Evolutionary conservation across 2,329 filamentous ascomycete species (phyloP), one percentile per base, ranked within the genome.

Genomic region (Hymenoscyphus occultus): DNA sequence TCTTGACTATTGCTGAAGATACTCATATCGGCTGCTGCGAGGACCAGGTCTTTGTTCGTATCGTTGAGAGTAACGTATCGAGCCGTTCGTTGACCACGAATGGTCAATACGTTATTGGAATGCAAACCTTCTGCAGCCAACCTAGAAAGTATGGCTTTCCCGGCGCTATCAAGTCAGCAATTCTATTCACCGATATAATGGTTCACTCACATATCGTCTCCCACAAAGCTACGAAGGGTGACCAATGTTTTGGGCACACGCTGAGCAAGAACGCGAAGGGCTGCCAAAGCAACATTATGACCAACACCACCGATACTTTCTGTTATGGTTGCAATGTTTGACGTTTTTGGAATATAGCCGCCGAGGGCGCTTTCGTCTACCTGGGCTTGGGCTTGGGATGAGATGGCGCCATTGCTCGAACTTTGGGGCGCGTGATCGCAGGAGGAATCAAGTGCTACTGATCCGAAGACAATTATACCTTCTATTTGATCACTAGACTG

Each of bases 51-150:
- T 76, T 93, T 96, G 66, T 89, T 86, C 0, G 82, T 81, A 74
- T 96, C 91, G 75, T 98, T 99, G 69, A 98, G 82, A 16, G 94
- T 90, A 2, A 98, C 86, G 75, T 98, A 98, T 76, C 97, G 93
- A 0, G 93, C 92, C 1, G 94, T 98, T 16, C 62, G 22, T 35
- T 35, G 56, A 28, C 22, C 12, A 13, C 10, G 19, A 51, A 22
- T 14, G n/a, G 10, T 60, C 10, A 2, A 2, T 14, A 42, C 45
- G 6, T 39, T 31, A 16, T 13, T 5, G n/a, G 82, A 86, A 67
- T 87, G 83, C 62, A 96, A 84, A 35, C 88, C 89, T 61, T 86
- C 82, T 2, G 83, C 77, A 70, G 84, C 75, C 3, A 98, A 81
- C 16, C 86, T 84, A 6, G 86, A 81, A 0, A 96, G 77, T 12